phyloP scores from a whole-genome alignment of 805 yeast species.

The Lachancea lanzarotensis region DNA sequence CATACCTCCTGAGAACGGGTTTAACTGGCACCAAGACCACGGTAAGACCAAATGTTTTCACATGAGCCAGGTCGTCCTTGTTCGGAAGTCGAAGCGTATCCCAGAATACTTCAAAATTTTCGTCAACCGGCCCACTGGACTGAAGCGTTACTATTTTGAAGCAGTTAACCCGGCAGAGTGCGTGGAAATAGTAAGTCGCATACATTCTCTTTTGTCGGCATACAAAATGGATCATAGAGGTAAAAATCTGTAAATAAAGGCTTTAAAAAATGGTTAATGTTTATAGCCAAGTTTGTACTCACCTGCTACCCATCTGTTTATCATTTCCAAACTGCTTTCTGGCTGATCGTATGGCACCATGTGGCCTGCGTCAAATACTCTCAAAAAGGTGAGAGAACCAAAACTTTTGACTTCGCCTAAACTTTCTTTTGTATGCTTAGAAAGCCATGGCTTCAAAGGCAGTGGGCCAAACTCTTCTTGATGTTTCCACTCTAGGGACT shows the following conservation, averaged over 20 bases:
- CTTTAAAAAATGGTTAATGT: not conserved
- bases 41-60: slow-evolving; percentile 85
- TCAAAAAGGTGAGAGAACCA: slow-evolving; percentile 65
- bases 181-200: slow-evolving; percentile 66
- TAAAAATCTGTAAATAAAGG: not conserved
- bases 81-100: slow-evolving; percentile 70
- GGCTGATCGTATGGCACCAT: slow-evolving; percentile 93
- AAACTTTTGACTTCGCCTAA: slow-evolving; percentile 73
- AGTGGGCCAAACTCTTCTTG: slow-evolving; percentile 40
- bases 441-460: slow-evolving; percentile 39
- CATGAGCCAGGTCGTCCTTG: slow-evolving; percentile 63
- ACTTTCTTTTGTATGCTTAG: slow-evolving; percentile 32
- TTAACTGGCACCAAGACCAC: slow-evolving; percentile 56
- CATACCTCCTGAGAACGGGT: slow-evolving; percentile 71
- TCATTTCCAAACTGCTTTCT: slow-evolving; percentile 58
- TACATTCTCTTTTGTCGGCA: slow-evolving; percentile 51
- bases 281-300: slow-evolving; percentile 9
- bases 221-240: slow-evolving; percentile 40
- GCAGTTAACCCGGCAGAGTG: slow-evolving; percentile 57
- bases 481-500: slow-evolving; percentile 59
- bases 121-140: slow-evolving; percentile 58
- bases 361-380: slow-evolving; percentile 81
- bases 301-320: slow-evolving; percentile 69
- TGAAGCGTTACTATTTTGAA: slow-evolving; percentile 83
- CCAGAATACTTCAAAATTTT: slow-evolving; percentile 78